Evolutionary conservation across 768 basidiomycete genomes (phyloP), one percentile per base, ranked within the genome.

Genomic region (Roridomyces roridus): DNA sequence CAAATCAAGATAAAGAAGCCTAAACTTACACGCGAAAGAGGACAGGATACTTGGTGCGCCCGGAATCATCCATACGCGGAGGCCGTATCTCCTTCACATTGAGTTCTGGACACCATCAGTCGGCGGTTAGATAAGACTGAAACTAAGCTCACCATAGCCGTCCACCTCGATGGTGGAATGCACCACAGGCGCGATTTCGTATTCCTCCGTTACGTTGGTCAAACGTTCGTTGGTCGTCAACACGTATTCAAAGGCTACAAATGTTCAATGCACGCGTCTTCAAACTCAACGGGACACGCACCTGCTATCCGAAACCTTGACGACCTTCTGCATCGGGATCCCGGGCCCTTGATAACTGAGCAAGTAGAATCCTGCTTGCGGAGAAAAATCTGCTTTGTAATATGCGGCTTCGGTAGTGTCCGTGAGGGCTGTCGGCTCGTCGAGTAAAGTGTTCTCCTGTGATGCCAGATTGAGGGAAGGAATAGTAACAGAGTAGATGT

Each of bases 31-130:
- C 92, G 40, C 83, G 79, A 79, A 98, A 94, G 25, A 99, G 77
- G 20, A 98, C 94, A 1, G 97, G 92, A 67, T 99, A 98, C 70
- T 96, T 95, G 9, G 90, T 93, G 40, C 92, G 86, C n/a, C 97
- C 97, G 20, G 93, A 89, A 65, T 91, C 88, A 65, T 99, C 97
- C 87, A 98, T 91, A 55, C 84, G 81, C 5, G 94, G 94, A 17
- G 97, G 97, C 15, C 93, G 85, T 63, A 96, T 83, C 75, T 98
- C 96, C 67, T 91, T 82, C 51, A 92, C 91, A 70, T 97, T 97
- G 51, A 98, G 76, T 66, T 93, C 94, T 95, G 25, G 34, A 21
- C 45, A 57, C 51, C 47, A 52, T 66, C 57, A 70, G 61, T 60
- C 60, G 63, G 57, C 9, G 37, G 47, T 31, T 53, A 28, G 10